Base-by-base conservation (phyloP, 257 asterid species). In the Perilla frutescens region DNA sequence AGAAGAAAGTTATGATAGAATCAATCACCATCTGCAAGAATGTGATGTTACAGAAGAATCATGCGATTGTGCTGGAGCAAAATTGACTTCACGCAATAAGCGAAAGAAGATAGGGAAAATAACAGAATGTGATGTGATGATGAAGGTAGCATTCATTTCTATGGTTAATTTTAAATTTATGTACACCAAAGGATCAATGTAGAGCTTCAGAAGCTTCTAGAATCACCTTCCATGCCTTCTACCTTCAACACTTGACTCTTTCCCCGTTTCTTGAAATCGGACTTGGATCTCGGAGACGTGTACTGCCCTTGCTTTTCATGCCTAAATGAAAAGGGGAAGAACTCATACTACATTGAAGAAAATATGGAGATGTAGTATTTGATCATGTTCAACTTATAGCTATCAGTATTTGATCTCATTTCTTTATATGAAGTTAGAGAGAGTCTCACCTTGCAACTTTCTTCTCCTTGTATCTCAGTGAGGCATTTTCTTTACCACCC, bases 401-500 rank as follows among this genome's bases (percentile, higher is more conserved):
- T 20, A 20, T 20, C 26, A 20, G 26, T 20, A 20, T 20, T 20
- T 20, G 26, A 34, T 34, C 37, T 34, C 37, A 34, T 34, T 34
- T 34, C 37, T 34, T 20, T 20, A 20, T 20, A 20, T 20, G 26
- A 20, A 20, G 26, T 20, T 20, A 20, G 26, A 20, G 26, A 20
- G 26, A 20, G 26, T 20, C 77, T 66, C 76, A 89, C 96, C 89
- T 62, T 12, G 74, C 32, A 69, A 55, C 49, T 66, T 81, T 83
- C 87, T 84, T 91, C 74, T 85, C 94, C 68, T 77, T 87, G 66
- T 76, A 72, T 57, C 76, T 77, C 66, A 62, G 71, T 8, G 77
- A 48, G 59, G 66, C 81, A 59, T 81, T 74, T 53, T 80, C 85
- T 75, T 77, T 76, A 36, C 26, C 26, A 20, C 26, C 26, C 26